Base-by-base conservation (phyloP, 2,329 filamentous ascomycete genomes). In the Alternaria gaisen region DNA sequence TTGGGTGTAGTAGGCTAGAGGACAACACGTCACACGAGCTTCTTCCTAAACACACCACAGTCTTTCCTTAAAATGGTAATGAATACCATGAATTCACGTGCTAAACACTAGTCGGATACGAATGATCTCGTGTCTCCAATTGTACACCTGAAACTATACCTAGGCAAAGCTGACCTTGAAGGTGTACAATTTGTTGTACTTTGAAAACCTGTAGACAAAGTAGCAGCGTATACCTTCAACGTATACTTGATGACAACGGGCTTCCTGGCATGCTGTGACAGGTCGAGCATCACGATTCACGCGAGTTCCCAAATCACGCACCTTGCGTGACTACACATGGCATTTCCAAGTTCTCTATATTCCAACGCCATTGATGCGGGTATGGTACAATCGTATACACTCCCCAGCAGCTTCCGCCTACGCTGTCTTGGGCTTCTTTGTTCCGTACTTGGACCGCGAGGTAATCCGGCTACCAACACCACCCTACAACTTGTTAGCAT, bases 391-490 rank as follows among this genome's bases (percentile, higher is more conserved):
- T 50, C 20, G 74, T 22, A 50, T 69, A 68, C 63, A 71, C 28
- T 56, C 46, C 55, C 32, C 9, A 9, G 12, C 32, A 30, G 4
- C 43, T 20, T 56, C 57, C 57, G 54, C 30, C 66, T 63, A 75
- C 53, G 72, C 70, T 1, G 71, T 64, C 90, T 98, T 98, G 0
- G 95, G 94, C 84, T 97, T 98, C 89, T 99, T 99, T 51, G 95
- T 97, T 63, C 95, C 95, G 77, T 97, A 99, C 82, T 99, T 99
- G 75, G 93, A 97, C 74, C 95, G 87, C 79, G 91, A 93, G 22
- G 90, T 92, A 74, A 91, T 87, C 70, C 95, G 86, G 79, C 89
- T 95, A 22, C 89, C 90, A 67, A 99, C 95, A 84, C 95, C 95
- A 75, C 93, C 93, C 94, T 97, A 66, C 12, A 62, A 12, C 9